Conservation (phyloP, 441 rosid genomes). For the Aquilaria agallochum region DNA sequence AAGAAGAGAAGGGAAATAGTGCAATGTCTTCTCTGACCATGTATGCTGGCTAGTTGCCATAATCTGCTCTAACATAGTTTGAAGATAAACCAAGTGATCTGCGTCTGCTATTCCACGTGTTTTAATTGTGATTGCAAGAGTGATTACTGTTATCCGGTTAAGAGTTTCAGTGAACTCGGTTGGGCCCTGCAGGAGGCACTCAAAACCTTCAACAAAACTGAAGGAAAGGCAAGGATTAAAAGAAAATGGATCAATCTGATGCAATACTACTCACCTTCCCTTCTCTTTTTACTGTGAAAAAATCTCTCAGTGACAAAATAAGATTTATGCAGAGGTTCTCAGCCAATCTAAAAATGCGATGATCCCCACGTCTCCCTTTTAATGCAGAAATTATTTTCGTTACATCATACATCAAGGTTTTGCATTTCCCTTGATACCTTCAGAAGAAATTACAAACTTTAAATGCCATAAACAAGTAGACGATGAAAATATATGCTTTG, state of each 20-base stretch:
- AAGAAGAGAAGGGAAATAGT: slow-evolving; percentile 82
- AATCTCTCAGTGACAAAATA: slow-evolving; percentile 87
- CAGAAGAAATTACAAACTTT: slow-evolving; percentile 19
- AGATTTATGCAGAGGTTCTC: slow-evolving; percentile 96
- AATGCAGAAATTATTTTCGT: slow-evolving; percentile 89
- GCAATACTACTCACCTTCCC: slow-evolving; percentile 57
- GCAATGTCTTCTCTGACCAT: slow-evolving; percentile 95
- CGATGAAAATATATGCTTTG: slow-evolving; percentile 10
- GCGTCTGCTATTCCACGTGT: slow-evolving; percentile 99
- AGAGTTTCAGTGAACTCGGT: slow-evolving; percentile 97
- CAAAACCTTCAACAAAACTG: slow-evolving; percentile 13
- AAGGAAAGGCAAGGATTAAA: slow-evolving; percentile 4
- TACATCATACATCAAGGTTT: slow-evolving; percentile 89
- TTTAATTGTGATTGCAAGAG: slow-evolving; percentile 92
- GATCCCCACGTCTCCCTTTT: slow-evolving; percentile 96
- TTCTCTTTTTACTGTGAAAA: slow-evolving; percentile 87
- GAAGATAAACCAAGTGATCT: slow-evolving; percentile 87
- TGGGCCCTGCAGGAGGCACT: slow-evolving; percentile 67
- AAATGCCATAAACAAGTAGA: slow-evolving; percentile 2
- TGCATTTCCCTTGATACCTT: slow-evolving; percentile 96
- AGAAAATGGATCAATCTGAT: slow-evolving; percentile 10
- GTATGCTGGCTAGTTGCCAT: slow-evolving; percentile 88
- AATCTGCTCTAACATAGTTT: slow-evolving; percentile 87
- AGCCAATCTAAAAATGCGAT: slow-evolving; percentile 87
- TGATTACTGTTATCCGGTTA: slow-evolving; percentile 79